Evolutionary conservation across 1,284 basidiomycete species (phyloP), one percentile per base, ranked within the genome.

Genomic region (Cystobasidium sp.): DNA sequence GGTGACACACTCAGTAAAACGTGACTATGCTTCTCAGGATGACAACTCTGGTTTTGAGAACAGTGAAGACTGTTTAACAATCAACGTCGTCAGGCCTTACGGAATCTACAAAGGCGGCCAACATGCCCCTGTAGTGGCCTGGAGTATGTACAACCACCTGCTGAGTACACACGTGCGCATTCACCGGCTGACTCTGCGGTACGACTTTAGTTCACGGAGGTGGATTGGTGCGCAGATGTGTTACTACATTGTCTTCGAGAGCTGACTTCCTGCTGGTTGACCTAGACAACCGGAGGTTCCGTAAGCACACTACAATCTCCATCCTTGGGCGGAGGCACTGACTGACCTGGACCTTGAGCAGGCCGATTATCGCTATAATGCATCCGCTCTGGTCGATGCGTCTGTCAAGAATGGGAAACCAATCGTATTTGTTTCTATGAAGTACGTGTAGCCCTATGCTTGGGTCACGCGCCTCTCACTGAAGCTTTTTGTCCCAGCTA

Each of bases 321-420:
- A 31, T 31, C 31, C 31, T 37, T 14, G 31, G 24, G 8, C 31
- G n/a, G 55, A 14, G 3, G 55, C 31, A 31, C 24, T n/a, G 3
- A 14, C 55, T 20, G 12, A 14, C 14, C 14, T 22, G 14, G 6
- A 56, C 18, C 55, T 8, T 56, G 43, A 10, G 10, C 62, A 51
- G 46, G 62, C 65, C 16, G 69, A 72, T 44, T 52, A 72, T 53
- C 58, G 69, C 18, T 72, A 72, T 44, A 72, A 72, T 53, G 37
- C 59, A 8, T 65, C 44, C 16, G 61, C 20, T 12, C 39, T 63
- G 8, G 69, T 72, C n/a, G 12, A 63, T n/a, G 56, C 69, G 3
- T 63, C 46, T 9, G 69, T 65, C 47, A 52, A 31, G n/a, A 72
- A 65, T n/a, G 61, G 69, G 8, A 43, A 62, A 37, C 61, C 69